These are phyloP conservation scores for Penicillium sp. DNA, from an alignment of 2,329 filamentous ascomycete genomes.

Conservation along the genomic window DNA sequence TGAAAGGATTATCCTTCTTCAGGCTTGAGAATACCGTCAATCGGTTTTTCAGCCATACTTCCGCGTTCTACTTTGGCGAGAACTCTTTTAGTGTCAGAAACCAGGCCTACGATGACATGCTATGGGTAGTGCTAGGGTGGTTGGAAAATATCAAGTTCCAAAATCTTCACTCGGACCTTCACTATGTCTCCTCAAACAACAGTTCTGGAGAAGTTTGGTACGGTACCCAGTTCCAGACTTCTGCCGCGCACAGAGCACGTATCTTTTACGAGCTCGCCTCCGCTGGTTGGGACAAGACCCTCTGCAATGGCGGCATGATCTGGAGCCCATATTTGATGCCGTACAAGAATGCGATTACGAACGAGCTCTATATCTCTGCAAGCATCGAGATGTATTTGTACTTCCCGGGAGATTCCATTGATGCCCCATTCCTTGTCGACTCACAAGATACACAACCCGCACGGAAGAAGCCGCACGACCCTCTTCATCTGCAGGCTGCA, in stretches of 20 bases:
- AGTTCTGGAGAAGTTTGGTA: constrained; percentile 59
- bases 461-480: constrained; percentile 52
- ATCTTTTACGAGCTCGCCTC: constrained; percentile 82
- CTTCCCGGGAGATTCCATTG: constrained; percentile 76
- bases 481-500: constrained; percentile 69
- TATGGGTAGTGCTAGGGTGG: constrained; percentile 94
- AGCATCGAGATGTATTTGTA: constrained; percentile 87
- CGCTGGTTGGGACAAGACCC: constrained; percentile 74
- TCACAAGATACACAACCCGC: constrained; percentile 27
- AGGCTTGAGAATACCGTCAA: constrained; percentile 76
- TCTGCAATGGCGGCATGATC: constrained; percentile 85
- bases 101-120: constrained; percentile 88
- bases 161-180: constrained; percentile 63
- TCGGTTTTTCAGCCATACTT: constrained; percentile 73
- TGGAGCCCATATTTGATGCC: constrained; percentile 80
- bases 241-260: constrained; percentile 79
- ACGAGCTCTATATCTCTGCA: constrained; percentile 82
- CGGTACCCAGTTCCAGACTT: constrained; percentile 69
- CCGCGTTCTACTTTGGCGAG: constrained; percentile 83
- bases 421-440: constrained; percentile 61
- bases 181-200: constrained; percentile 49
- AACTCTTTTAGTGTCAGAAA: constrained; percentile 71
- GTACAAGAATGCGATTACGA: constrained; percentile 97
- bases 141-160: constrained; percentile 78
- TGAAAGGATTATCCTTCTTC: constrained; percentile 35